These are phyloP conservation scores for Dendrobium nobile DNA, from an alignment of 106 monocot genomes.

Conservation along the genomic window DNA sequence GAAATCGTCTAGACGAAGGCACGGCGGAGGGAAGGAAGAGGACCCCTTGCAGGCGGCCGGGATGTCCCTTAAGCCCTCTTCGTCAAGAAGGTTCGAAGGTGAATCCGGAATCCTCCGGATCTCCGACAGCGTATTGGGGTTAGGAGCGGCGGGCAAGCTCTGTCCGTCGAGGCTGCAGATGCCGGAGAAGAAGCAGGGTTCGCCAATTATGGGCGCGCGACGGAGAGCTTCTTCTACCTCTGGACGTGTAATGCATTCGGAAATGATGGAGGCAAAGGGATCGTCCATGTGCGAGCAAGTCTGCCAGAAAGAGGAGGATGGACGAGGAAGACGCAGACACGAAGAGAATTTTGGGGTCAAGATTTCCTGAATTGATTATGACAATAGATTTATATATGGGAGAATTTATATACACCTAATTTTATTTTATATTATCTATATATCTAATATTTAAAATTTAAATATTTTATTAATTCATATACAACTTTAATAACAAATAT, in stretches of 20 bases:
- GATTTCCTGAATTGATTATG: too few relatives aligned
- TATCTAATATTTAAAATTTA: too few relatives aligned
- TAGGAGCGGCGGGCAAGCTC: neutral
- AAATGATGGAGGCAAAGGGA: conserved; percentile 1
- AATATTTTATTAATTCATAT: too few relatives aligned
- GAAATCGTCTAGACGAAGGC: neutral
- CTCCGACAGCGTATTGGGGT: neutral
- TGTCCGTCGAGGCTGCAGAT: neutral
- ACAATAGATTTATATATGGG: too few relatives aligned
- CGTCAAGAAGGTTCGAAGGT: neutral
- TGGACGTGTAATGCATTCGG: neutral
- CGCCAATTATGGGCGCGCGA: neutral
- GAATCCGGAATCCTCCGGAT: neutral
- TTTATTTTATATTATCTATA: too few relatives aligned
- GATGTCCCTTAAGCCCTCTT: neutral
- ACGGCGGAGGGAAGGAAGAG: neutral
- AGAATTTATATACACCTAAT: too few relatives aligned
- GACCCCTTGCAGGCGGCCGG: neutral
- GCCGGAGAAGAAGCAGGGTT: neutral
- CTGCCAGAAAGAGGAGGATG: neutral
- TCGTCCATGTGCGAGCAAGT: neutral
- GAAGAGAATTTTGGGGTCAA: too few relatives aligned
- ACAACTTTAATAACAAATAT: too few relatives aligned
- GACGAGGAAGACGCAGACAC: too few relatives aligned
- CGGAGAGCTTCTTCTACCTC: neutral